Evolutionary conservation across 345 rosid species (phyloP).

Genomic region (Euphorbia tirucalli): DNA sequence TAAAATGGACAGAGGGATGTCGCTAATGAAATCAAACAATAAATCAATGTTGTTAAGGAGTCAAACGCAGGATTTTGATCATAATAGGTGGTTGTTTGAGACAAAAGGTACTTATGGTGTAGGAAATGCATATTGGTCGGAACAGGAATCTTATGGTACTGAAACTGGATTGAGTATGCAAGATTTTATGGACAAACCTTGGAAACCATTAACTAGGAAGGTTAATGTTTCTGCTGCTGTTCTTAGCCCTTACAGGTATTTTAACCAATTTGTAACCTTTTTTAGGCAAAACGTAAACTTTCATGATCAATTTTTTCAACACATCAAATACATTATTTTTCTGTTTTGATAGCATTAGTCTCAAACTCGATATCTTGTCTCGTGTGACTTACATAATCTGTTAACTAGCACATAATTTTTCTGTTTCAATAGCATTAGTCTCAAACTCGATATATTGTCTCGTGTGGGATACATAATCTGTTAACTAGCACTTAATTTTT

Average conservation of each 20-base stretch:
- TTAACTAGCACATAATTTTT: too few species aligned
- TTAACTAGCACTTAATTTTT: too few species aligned
- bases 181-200: constrained; percentile 92
- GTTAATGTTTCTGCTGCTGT: constrained; percentile 51
- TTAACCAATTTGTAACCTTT: too few species aligned
- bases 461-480: too few species aligned
- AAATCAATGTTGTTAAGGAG: constrained; percentile 83
- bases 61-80: constrained; percentile 91
- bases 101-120: constrained; percentile 67
- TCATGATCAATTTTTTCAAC: too few species aligned
- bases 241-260: constrained; percentile 90
- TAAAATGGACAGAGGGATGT: constrained; percentile 68
- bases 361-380: too few species aligned
- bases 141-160: constrained; percentile 32
- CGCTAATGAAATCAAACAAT: constrained; percentile 62
- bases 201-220: constrained; percentile 93
- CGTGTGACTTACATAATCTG: too few species aligned
- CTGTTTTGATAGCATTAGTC: too few species aligned
- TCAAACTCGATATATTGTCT: too few species aligned
- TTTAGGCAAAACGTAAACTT: too few species aligned
- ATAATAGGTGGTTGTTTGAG: constrained; percentile 91
- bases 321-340: too few species aligned
- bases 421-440: too few species aligned
- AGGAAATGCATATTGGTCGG: constrained; percentile 86
- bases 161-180: constrained; percentile 63